These are phyloP conservation scores for Exobasidium cylindrosporum DNA, from an alignment of 1,284 basidiomycete genomes.

Conservation along the genomic window DNA sequence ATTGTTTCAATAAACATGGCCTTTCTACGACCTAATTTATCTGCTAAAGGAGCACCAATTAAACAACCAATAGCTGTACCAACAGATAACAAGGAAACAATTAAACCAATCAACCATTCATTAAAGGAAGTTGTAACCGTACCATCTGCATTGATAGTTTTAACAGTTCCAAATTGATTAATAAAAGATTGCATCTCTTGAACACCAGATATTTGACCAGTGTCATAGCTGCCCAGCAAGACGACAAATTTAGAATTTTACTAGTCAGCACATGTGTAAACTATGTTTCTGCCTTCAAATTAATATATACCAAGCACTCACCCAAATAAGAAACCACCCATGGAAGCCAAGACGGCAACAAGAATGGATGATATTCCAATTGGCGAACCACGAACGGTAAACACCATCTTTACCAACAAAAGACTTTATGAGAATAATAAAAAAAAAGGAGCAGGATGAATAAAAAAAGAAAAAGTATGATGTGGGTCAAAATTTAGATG, in stretches of 20 bases:
- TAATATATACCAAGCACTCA: background rate
- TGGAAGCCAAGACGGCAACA: conserved; percentile 70
- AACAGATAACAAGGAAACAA: conserved; percentile 66
- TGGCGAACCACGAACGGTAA: conserved; percentile 35
- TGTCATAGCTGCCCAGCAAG: conserved; percentile 63
- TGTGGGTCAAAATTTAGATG: no score
- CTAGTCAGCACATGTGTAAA: background rate
- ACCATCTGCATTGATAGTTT: conserved; percentile 10
- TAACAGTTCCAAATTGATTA: conserved; percentile 36
- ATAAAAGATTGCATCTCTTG: conserved; percentile 72
- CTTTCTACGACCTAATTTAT: conserved; percentile 67
- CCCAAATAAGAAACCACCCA: conserved; percentile 77
- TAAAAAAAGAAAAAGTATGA: no score
- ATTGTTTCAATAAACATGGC: conserved; percentile 70
- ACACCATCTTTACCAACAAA: conserved; percentile 21
- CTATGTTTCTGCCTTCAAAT: background rate
- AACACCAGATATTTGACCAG: conserved; percentile 75
- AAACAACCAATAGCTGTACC: conserved; percentile 54
- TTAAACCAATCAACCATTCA: conserved; percentile 60
- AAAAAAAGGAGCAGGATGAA: no score
- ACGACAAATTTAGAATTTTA: conserved; percentile 24
- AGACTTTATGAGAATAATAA: no score
- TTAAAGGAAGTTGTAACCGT: conserved; percentile 22
- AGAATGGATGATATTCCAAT: conserved; percentile 45
- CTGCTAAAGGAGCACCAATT: conserved; percentile 59